These are phyloP conservation scores for Coemansia nantahalensis DNA, from an alignment of 192 early-diverging fungal genomes.

Conservation along the genomic window DNA sequence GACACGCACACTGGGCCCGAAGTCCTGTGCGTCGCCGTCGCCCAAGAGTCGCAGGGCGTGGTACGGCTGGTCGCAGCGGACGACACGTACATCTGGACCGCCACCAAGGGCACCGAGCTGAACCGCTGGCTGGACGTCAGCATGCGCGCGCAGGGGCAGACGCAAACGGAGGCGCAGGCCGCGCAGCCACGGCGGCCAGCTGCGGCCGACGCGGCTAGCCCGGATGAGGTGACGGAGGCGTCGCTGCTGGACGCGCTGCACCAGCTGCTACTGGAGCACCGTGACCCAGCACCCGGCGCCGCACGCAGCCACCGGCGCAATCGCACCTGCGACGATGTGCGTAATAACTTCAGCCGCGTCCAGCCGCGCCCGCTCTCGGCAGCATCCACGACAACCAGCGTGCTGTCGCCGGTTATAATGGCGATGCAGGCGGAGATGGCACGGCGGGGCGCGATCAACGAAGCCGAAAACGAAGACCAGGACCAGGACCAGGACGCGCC, in stretches of 20 bases:
- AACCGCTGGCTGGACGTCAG: slow-evolving; percentile 71
- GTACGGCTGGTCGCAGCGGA: slow-evolving; percentile 83
- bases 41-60: slow-evolving; percentile 79
- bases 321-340: slow-evolving; percentile 10
- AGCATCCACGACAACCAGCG: slow-evolving; percentile 2
- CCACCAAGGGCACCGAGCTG: slow-evolving; percentile 77
- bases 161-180: not conserved
- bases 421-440: slow-evolving; percentile 42
- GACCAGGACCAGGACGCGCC: slow-evolving; percentile 23
- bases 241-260: slow-evolving; percentile 22
- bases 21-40: slow-evolving; percentile 74
- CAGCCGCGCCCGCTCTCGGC: slow-evolving; percentile 4
- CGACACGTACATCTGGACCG: slow-evolving; percentile 88
- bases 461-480: slow-evolving; percentile 18
- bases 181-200: not conserved
- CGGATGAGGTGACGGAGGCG: slow-evolving; percentile 8
- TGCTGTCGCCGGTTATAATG: slow-evolving; percentile 29
- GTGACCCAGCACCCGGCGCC: not conserved
- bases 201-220: not conserved
- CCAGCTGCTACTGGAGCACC: slow-evolving; percentile 1
- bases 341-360: not conserved
- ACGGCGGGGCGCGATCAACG: slow-evolving; percentile 16
- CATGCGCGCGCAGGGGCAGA: slow-evolving; percentile 1
- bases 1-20: slow-evolving; percentile 11
- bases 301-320: slow-evolving; percentile 21